Conservation (phyloP, 1,139 yeast genomes). For the Sugiyamaella xylanicola region DNA sequence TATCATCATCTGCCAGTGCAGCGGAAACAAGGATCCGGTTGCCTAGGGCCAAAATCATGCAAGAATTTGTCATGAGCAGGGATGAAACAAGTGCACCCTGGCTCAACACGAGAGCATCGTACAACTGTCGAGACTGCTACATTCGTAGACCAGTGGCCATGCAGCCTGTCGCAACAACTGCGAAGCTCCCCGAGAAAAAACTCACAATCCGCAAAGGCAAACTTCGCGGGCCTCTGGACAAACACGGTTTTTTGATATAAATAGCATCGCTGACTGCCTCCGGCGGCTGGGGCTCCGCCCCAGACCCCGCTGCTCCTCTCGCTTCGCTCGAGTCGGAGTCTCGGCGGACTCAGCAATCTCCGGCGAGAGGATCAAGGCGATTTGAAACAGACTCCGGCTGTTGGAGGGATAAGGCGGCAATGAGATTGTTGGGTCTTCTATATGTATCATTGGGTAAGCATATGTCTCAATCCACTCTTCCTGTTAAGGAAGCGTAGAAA, state of each 20-base stretch:
- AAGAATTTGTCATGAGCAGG: slow-evolving; percentile 11
- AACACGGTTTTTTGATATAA: neutral
- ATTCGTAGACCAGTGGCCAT: too few species aligned
- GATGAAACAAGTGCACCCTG: neutral
- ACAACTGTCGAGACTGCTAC: slow-evolving; percentile 7
- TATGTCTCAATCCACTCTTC: too few species aligned
- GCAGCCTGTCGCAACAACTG: too few species aligned
- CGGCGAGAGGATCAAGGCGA: too few species aligned
- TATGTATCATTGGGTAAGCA: too few species aligned
- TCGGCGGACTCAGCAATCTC: too few species aligned
- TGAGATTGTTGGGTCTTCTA: too few species aligned
- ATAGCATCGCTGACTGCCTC: neutral
- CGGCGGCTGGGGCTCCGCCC: slow-evolving; percentile 3
- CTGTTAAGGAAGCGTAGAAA: too few species aligned
- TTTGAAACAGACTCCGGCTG: too few species aligned
- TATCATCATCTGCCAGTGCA: slow-evolving; percentile 1
- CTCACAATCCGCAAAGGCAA: neutral
- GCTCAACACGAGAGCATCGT: neutral
- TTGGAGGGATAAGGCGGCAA: too few species aligned
- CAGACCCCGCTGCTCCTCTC: neutral
- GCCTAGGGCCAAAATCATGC: slow-evolving; percentile 2
- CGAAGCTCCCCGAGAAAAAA: neutral
- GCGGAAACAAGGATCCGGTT: slow-evolving; percentile 2
- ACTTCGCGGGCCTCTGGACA: neutral
- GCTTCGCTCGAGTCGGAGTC: neutral